Evolutionary conservation across 352 stramenopile genomes (phyloP), one percentile per base, ranked within the genome.

Genomic region (Phytophthora tentaculata): DNA sequence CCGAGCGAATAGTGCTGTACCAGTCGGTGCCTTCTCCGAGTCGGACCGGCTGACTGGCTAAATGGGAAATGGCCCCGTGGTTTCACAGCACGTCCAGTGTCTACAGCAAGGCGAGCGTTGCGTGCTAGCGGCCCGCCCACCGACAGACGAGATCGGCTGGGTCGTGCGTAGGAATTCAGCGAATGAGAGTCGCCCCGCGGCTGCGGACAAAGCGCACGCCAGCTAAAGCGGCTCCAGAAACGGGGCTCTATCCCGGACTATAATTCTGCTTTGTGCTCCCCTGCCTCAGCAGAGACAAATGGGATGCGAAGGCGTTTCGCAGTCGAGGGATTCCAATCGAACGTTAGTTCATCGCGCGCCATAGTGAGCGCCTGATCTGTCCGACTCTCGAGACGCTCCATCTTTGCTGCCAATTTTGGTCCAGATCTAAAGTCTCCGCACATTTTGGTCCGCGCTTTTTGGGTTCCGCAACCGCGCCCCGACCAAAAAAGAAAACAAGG

Each of bases 171-270:
- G 61, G 58, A 64, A 75, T 64, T 63, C 52, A 61, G 64, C 56
- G 68, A 79, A 76, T 79, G 71, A 73, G 63, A 55, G 59, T 37
- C 55, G 39, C 37, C 61, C n/a, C n/a, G n/a, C n/a, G n/a, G n/a
- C n/a, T n/a, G n/a, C 39, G 32, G 56, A 37, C 56, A 50, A 29
- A 51, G 22, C 51, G 57, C 64, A 68, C 64, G 64, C 50, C 50
- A 71, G 45, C 37, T 37, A 37, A 14, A 17, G 35, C 29, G 20
- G 52, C 24, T 32, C 32, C 37, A 62, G 26, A 62, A 32, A 62
- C 48, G 43, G 54, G 56, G 43, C 56, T 63, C 56, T 53, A 48
- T 63, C 19, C 32, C 53, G 32, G 54, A 63, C 55, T 60, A 61
- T 58, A 64, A 63, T 68, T 73, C 51, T 52, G 55, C 41, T 51